Base-by-base conservation (phyloP, 2,329 filamentous ascomycete species). In the Fusarium sp. region DNA sequence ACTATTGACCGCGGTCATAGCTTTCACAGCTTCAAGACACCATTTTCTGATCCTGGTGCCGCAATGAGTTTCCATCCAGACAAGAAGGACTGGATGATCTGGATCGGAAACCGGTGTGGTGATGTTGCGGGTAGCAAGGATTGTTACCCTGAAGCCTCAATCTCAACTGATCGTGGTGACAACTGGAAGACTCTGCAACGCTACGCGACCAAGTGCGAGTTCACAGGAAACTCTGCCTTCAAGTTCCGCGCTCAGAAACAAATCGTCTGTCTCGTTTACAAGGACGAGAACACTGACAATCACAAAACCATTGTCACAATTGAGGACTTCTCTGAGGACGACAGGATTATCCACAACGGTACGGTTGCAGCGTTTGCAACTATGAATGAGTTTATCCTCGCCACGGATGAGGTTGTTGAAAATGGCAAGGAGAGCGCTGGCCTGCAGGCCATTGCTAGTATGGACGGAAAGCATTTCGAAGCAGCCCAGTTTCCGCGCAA, bases 311-410 rank as follows among this genome's bases (percentile, higher is more conserved):
- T 99, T 36, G 82, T 95, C 22, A 92, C 93, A 45, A 98, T 93
- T 81, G 87, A 94, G 48, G 91, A 97, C 78, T 94, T 92, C 83
- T 97, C 97, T 78, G 84, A 85, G 18, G 88, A 91, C 59, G 87
- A 90, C 71, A 88, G 91, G 76, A 70, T 70, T 8, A 57, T 76
- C 15, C 87, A 89, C 30, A 89, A 95, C 68, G 80, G 78, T 36
- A 78, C 81, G 3, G 93, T 98, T 47, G 90, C 92, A 76, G 92
- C 93, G 75, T 98, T 97, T 82, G 96, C 95, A 5, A 97, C 93
- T 10, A 98, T 98, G 96, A 92, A 93, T 44, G 96, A 99, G 81
- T 99, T 98, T 81, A 96, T 99, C 78, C 90, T 99, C 44, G 92
- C 98, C 56, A 95, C 95, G 4, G 91, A 92, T 11, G 88, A 75